Percentiles rank a stretch among this genome's conserved stretches.
Evolutionary conservation across 371 early-diverging fungal species (phyloP).

Genomic region (Mucor sp.): DNA sequence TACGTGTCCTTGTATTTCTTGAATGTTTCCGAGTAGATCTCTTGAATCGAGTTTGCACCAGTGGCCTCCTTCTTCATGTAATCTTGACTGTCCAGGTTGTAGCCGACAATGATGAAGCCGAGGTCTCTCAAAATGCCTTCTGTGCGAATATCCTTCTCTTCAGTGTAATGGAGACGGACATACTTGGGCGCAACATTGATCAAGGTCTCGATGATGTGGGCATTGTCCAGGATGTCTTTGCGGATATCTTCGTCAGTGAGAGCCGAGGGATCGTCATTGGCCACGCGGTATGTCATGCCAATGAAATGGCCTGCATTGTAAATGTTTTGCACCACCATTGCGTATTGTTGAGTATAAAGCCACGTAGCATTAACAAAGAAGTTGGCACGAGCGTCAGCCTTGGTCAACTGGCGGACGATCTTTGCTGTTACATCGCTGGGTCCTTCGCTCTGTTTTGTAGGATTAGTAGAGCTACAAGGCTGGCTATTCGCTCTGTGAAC

Average conservation of each 20-base stretch:
- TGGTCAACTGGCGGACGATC: conserved; percentile 54
- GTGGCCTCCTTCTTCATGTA: conserved; percentile 42
- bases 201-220: conserved; percentile 46
- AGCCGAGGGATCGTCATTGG: conserved; percentile 46
- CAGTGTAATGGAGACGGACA: conserved; percentile 54
- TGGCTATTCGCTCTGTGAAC: neutral
- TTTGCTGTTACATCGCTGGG: conserved; percentile 64
- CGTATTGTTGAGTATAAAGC: conserved; percentile 55
- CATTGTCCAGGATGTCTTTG: conserved; percentile 50
- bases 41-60: conserved; percentile 41
- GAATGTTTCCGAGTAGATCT: conserved; percentile 39
- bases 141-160: conserved; percentile 42
- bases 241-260: conserved; percentile 50
- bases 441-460: conserved; percentile 44
- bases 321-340: conserved; percentile 52
- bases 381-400: conserved; percentile 57
- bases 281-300: conserved; percentile 63
- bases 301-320: conserved; percentile 63
- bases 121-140: conserved; percentile 46
- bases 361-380: conserved; percentile 67
- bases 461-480: no score
- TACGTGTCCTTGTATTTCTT: conserved; percentile 45
- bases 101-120: conserved; percentile 54
- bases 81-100: conserved; percentile 58
- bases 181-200: conserved; percentile 58